phyloP scores from a whole-genome alignment of 2,329 filamentous ascomycete species.

The Paramyrothecium roridum region DNA sequence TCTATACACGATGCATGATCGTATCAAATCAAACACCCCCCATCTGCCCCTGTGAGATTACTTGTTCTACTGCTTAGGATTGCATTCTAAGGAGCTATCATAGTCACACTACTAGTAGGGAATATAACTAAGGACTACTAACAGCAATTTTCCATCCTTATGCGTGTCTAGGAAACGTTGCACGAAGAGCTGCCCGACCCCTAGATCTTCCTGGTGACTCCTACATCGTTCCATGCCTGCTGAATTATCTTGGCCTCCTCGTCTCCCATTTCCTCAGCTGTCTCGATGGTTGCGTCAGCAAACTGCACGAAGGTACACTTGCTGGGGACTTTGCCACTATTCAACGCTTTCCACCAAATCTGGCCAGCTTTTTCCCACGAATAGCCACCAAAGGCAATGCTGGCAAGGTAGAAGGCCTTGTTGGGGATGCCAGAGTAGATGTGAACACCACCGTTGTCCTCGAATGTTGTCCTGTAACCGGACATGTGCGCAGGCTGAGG shows the following conservation, averaged over 20 bases:
- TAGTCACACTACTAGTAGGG: too few species aligned
- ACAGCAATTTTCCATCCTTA: too few species aligned
- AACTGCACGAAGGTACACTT: slow-evolving; percentile 45
- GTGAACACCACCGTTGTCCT: slow-evolving; percentile 53
- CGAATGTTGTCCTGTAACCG: slow-evolving; percentile 32
- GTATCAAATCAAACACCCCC: too few species aligned
- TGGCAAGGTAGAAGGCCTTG: slow-evolving; percentile 50
- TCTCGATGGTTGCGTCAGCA: slow-evolving; percentile 43
- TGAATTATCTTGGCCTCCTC: slow-evolving; percentile 40
- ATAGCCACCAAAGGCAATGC: slow-evolving; percentile 46
- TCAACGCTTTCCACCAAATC: slow-evolving; percentile 51
- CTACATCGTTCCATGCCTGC: slow-evolving; percentile 46
- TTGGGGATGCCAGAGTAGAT: slow-evolving; percentile 57
- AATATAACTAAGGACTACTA: too few species aligned
- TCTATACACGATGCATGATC: too few species aligned
- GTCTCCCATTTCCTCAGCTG: slow-evolving; percentile 37
- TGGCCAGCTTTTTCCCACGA: slow-evolving; percentile 52
- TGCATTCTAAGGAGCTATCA: too few species aligned
- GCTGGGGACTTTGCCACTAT: slow-evolving; percentile 35
- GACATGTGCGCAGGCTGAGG: slow-evolving; percentile 48
- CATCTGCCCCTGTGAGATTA: too few species aligned
- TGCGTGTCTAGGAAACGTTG: slow-evolving; percentile 10
- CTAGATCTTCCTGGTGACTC: slow-evolving; percentile 28
- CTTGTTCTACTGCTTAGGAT: too few species aligned
- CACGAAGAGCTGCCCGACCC: slow-evolving; percentile 7